Evolutionary conservation across 2,329 filamentous ascomycete species (phyloP).

Genomic region (Xylaria sp.): DNA sequence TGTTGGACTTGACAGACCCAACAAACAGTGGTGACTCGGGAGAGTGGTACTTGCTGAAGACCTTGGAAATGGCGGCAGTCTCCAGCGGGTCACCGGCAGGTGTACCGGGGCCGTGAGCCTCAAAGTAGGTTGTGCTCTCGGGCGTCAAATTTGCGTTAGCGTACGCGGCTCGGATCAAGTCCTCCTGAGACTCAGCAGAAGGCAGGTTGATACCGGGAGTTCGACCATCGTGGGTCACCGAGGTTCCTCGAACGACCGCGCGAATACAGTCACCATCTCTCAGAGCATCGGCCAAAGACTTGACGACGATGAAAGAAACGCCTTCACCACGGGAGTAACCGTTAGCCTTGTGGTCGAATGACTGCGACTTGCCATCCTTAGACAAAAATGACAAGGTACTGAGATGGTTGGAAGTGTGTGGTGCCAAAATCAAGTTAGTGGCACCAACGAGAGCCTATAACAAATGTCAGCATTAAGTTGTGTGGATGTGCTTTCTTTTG

Average conservation of each 20-base stretch:
- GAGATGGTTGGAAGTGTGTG: conserved; percentile 47
- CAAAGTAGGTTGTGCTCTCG: conserved; percentile 50
- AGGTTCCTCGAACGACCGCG: conserved; percentile 53
- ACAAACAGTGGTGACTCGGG: conserved; percentile 40
- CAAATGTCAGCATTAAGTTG: conserved; percentile 22
- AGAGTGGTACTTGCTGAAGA: conserved; percentile 44
- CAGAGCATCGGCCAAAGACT: conserved; percentile 58
- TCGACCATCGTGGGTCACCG: conserved; percentile 57
- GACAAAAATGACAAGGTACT: conserved; percentile 46
- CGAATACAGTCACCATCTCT: conserved; percentile 56
- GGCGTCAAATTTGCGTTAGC: conserved; percentile 45
- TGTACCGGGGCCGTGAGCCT: conserved; percentile 54
- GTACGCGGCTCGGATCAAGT: conserved; percentile 51
- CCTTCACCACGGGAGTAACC: conserved; percentile 60
- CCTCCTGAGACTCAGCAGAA: conserved; percentile 50
- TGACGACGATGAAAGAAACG: conserved; percentile 57
- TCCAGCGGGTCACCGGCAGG: conserved; percentile 55
- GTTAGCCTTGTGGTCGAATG: conserved; percentile 46
- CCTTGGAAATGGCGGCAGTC: conserved; percentile 50
- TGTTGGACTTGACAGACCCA: conserved; percentile 47
- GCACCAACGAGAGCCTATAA: conserved; percentile 44
- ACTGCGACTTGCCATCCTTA: conserved; percentile 45
- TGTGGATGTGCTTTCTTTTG: not conserved
- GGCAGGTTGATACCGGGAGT: conserved; percentile 54
- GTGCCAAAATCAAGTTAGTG: conserved; percentile 46